Percentiles rank a stretch among this genome's conserved stretches.
phyloP scores from a whole-genome alignment of 495 filamentous ascomycete species.

The Penicillium atrosanguineum region DNA sequence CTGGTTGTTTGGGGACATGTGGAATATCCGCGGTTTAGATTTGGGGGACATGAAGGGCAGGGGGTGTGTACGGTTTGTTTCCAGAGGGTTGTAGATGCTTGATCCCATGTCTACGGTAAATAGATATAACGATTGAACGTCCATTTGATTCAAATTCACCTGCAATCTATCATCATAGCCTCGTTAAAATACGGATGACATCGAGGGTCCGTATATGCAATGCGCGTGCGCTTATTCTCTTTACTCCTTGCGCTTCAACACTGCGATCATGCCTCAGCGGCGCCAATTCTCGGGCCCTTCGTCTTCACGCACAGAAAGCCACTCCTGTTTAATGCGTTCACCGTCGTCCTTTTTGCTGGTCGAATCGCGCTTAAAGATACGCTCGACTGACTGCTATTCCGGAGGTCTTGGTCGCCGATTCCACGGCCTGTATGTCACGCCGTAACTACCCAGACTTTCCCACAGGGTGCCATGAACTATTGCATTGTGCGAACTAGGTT shows the following conservation, averaged over 20 bases:
- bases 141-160: background rate
- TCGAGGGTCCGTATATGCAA: background rate
- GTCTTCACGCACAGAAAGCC: constrained; percentile 50
- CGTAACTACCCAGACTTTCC: constrained; percentile 64
- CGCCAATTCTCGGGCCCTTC: constrained; percentile 69
- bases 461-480: constrained; percentile 63
- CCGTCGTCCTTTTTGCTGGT: constrained; percentile 54
- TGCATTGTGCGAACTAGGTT: constrained; percentile 67
- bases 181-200: background rate
- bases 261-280: constrained; percentile 74
- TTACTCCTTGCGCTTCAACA: constrained; percentile 12
- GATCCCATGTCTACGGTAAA: background rate
- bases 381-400: too few relatives aligned
- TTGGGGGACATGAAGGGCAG: constrained; percentile 83
- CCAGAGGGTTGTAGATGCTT: constrained; percentile 23
- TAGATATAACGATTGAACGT: background rate
- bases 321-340: constrained; percentile 56
- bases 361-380: constrained; percentile 72
- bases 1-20: constrained; percentile 62
- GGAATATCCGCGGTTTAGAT: constrained; percentile 79
- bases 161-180: background rate
- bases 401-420: constrained; percentile 66
- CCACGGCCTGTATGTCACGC: constrained; percentile 83
- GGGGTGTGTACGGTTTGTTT: constrained; percentile 84
- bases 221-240: too few relatives aligned